phyloP scores from a whole-genome alignment of 176 grass and related monocot species.

The Triticum monococcum region DNA sequence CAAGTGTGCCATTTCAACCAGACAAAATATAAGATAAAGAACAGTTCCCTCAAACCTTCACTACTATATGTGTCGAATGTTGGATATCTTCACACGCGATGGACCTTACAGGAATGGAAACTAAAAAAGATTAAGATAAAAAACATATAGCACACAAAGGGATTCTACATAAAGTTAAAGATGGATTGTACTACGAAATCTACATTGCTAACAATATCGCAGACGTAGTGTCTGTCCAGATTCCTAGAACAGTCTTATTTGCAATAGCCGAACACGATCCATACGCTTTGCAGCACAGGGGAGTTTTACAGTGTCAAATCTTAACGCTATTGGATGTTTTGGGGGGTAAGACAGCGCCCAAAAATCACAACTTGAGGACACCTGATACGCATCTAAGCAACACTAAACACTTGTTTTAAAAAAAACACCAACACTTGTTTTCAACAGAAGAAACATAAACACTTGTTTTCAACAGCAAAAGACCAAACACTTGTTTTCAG shows the following conservation, averaged over 20 bases:
- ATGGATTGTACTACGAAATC: conserved; percentile 4
- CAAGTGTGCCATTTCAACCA: not conserved
- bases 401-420: not conserved
- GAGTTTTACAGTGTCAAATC: not conserved
- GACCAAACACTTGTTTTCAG: not conserved
- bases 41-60: not conserved
- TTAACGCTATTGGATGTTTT: not conserved
- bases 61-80: not conserved
- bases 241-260: not conserved
- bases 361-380: conserved; percentile 1
- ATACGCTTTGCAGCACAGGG: not conserved
- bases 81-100: not conserved
- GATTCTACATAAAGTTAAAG: not conserved
- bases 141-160: not conserved
- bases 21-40: not conserved
- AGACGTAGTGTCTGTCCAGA: not conserved
- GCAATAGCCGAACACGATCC: not conserved
- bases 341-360: not conserved
- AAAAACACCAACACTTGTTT: not conserved
- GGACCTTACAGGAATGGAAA: not conserved
- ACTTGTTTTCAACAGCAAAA: not conserved
- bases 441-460: not conserved
- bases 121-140: not conserved
- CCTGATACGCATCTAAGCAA: not conserved
- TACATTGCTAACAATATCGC: not conserved